Evolutionary conservation across 176 grass and related monocot species (phyloP), one percentile per base, ranked within the genome.

Genomic region (Chloris gayana): DNA sequence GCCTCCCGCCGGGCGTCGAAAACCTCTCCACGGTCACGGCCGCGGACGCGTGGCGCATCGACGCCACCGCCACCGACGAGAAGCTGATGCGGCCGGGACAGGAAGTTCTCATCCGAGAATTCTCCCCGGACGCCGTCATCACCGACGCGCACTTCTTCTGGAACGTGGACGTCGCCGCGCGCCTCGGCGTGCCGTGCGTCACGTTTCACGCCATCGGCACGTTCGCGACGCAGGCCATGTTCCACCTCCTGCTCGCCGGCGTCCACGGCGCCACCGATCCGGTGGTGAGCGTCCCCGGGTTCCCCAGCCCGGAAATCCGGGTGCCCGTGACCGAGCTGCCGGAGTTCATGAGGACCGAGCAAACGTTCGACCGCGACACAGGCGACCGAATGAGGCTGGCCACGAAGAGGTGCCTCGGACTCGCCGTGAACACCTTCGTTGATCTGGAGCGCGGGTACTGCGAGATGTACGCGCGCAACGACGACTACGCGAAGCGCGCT

Each of bases 1-100:
- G 82, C n/a, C 76, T 89, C n/a, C 47, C 75, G 6, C 24, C 42
- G 19, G 82, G 76, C 0, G 51, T 85, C 2, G 82, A 85, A 73
- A 85, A 89, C 32, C 77, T 58, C 31, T 54, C 76, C 12, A 69
- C 18, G 15, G 75, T 32, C 1, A 0, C 12, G 11, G 7, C 44
- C 0, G 50, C 54, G 1, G 84, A 90, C 15, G 41, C 69, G 0
- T 76, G 75, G 79, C 72, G 75, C 34, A 35, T 77, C 42, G 15
- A 57, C 0, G 30, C 6, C 0, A 39, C 9, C 0, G 46, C 35
- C 3, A 0, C 2, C 6, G 4, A 41, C 24, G 70, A 74, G 39
- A 1, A 0, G 0, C 34, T 77, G 19, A 33, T 38, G 10, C 77
- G 79, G 24, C 71, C 66, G 0, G 44, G 3, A 3, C 78, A 77